A percentile compares a stretch with the other conserved stretches of the same genome.
These are phyloP conservation scores for Dendrobium nobile DNA, from an alignment of 106 monocot genomes.

Conservation along the genomic window DNA sequence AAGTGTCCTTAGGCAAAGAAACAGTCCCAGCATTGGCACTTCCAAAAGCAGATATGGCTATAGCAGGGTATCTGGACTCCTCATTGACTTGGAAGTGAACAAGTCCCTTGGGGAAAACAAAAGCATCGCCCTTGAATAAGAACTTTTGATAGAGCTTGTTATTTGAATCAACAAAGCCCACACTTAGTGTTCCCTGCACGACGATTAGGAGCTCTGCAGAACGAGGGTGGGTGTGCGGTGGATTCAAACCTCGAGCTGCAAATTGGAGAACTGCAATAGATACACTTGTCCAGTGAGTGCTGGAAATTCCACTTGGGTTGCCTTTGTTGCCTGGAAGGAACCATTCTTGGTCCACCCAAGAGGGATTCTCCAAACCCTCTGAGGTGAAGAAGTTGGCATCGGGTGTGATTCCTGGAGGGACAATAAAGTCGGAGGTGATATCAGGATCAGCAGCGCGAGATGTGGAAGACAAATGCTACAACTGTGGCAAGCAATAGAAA, in stretches of 20 bases:
- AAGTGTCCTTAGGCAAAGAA: slow-evolving; percentile 6
- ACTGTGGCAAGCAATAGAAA: not conserved
- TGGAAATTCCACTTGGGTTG: slow-evolving; percentile 10
- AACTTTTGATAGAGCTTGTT: slow-evolving; percentile 15
- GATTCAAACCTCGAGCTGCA: not conserved
- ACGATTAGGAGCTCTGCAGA: slow-evolving; percentile 15
- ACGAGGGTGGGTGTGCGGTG: slow-evolving; percentile 25
- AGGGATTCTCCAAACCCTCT: slow-evolving; percentile 1
- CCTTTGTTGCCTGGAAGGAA: slow-evolving; percentile 11
- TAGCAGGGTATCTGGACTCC: not conserved
- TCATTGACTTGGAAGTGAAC: slow-evolving; percentile 15
- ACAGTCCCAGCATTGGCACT: slow-evolving; percentile 16
- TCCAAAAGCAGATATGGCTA: slow-evolving; percentile 21
- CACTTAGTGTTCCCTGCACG: slow-evolving; percentile 3
- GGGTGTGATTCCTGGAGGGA: not conserved
- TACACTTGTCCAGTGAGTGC: slow-evolving; percentile 21
- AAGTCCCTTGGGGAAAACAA: slow-evolving; percentile 22
- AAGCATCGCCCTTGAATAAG: slow-evolving; percentile 10
- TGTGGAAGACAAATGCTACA: not conserved
- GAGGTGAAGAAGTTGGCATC: slow-evolving; percentile 16
- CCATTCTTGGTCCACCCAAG: not conserved
- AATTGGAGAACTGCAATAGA: slow-evolving; percentile 14
- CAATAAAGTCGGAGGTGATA: slow-evolving; percentile 9
- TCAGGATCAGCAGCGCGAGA: slow-evolving; percentile 17
- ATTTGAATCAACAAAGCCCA: slow-evolving; percentile 18